These are phyloP conservation scores for Daldinia sp. DNA, from an alignment of 2,329 filamentous ascomycete species.

Conservation along the genomic window DNA sequence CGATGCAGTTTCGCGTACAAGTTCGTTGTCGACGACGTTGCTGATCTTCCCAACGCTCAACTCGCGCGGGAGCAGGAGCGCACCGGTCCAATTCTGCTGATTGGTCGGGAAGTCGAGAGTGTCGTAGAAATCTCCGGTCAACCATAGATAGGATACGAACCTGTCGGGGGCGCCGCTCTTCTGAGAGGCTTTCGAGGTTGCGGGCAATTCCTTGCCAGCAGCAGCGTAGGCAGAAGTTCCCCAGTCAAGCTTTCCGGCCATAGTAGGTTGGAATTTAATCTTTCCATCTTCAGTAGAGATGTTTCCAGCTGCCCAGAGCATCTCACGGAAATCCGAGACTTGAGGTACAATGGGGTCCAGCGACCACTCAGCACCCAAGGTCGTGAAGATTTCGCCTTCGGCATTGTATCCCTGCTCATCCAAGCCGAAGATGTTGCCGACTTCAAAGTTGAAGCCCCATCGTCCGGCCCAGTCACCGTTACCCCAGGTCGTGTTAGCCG, in stretches of 20 bases:
- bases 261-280: conserved; percentile 55
- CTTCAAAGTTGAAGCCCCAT: conserved; percentile 61
- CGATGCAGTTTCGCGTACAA: conserved; percentile 54
- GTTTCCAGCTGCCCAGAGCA: conserved; percentile 58
- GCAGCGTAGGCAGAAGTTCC: conserved; percentile 58
- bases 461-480: conserved; percentile 53
- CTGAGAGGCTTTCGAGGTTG: conserved; percentile 54
- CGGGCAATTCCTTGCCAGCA: conserved; percentile 56
- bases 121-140: conserved; percentile 58
- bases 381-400: conserved; percentile 56
- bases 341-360: conserved; percentile 55
- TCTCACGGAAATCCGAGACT: conserved; percentile 55
- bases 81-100: conserved; percentile 60
- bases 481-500: conserved; percentile 54
- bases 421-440: conserved; percentile 57
- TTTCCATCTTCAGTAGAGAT: conserved; percentile 48
- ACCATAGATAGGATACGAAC: conserved; percentile 58
- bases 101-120: conserved; percentile 54
- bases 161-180: conserved; percentile 56
- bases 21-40: conserved; percentile 57
- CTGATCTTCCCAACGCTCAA: conserved; percentile 56
- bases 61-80: conserved; percentile 58
- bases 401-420: conserved; percentile 55
- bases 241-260: conserved; percentile 58
- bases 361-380: conserved; percentile 59